phyloP scores from a whole-genome alignment of 805 yeast species.

The Metschnikowia bowlesiae region DNA sequence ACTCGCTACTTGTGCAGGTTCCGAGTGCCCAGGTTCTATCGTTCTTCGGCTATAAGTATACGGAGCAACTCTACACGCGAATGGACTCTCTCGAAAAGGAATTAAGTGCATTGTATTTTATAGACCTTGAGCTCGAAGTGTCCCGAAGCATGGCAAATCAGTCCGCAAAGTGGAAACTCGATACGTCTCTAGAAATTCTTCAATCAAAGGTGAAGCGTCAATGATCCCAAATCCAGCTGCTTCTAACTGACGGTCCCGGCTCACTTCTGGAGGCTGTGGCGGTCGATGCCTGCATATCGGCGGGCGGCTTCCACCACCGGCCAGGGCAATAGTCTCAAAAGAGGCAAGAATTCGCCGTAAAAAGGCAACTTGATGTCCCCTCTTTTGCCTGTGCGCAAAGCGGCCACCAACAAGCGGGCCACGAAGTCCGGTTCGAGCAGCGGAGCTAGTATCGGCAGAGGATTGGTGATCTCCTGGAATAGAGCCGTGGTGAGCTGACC shows the following conservation, averaged over 20 bases:
- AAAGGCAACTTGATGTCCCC: slow-evolving; percentile 73
- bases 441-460: slow-evolving; percentile 75
- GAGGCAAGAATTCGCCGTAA: slow-evolving; percentile 71
- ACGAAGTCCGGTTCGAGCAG: slow-evolving; percentile 65
- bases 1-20: slow-evolving; percentile 9
- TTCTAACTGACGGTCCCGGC: not conserved
- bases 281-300: slow-evolving; percentile 64
- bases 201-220: slow-evolving; percentile 4
- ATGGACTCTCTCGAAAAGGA: slow-evolving; percentile 3
- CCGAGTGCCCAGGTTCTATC: slow-evolving; percentile 6
- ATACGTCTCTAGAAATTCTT: slow-evolving; percentile 7
- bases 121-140: slow-evolving; percentile 8
- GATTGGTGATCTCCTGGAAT: slow-evolving; percentile 73
- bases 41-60: slow-evolving; percentile 12
- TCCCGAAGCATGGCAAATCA: slow-evolving; percentile 3
- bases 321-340: slow-evolving; percentile 70
- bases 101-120: slow-evolving; percentile 3
- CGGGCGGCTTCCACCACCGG: slow-evolving; percentile 56
- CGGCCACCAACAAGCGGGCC: slow-evolving; percentile 53
- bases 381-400: slow-evolving; percentile 55
- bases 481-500: slow-evolving; percentile 78
- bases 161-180: slow-evolving; percentile 10
- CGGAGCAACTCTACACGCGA: slow-evolving; percentile 17
- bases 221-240: not conserved
- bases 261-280: not conserved